Evolutionary conservation across 208 protist genomes (phyloP).

Genomic region (Phytomonas francai): DNA sequence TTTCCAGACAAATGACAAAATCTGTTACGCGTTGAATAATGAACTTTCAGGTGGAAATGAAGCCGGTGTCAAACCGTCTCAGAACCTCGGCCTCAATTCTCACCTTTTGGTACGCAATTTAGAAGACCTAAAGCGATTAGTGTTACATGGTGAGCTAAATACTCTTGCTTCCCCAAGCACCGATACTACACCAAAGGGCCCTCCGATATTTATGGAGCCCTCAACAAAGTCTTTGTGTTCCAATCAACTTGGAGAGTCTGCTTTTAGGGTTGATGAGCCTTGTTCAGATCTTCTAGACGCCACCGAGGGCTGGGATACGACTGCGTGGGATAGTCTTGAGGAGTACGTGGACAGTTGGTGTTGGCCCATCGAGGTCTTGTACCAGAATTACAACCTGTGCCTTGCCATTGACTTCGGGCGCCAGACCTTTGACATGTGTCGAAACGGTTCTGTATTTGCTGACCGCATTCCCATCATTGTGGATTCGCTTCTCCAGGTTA

Average conservation of each 20-base stretch:
- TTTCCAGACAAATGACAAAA: slow-evolving; percentile 58
- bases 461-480: slow-evolving; percentile 68
- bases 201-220: not conserved
- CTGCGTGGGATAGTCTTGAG: slow-evolving; percentile 55
- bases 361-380: slow-evolving; percentile 76
- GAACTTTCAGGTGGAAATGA: slow-evolving; percentile 12
- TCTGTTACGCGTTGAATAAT: slow-evolving; percentile 52
- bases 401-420: slow-evolving; percentile 70
- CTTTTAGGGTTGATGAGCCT: slow-evolving; percentile 10
- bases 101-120: slow-evolving; percentile 43
- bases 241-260: not conserved
- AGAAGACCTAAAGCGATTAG: slow-evolving; percentile 36
- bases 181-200: slow-evolving; percentile 13
- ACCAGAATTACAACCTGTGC: slow-evolving; percentile 74
- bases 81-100: slow-evolving; percentile 17
- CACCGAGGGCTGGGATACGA: slow-evolving; percentile 33
- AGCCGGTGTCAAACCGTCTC: slow-evolving; percentile 7
- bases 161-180: slow-evolving; percentile 31
- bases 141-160: slow-evolving; percentile 20
- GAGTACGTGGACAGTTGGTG: slow-evolving; percentile 30
- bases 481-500: slow-evolving; percentile 47
- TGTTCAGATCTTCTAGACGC: slow-evolving; percentile 24
- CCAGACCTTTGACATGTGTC: slow-evolving; percentile 56
- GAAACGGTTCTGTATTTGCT: slow-evolving; percentile 60
- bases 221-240: not conserved